Conservation (phyloP, 2,329 filamentous ascomycete species). For the Trichoderma afroharzianum region DNA sequence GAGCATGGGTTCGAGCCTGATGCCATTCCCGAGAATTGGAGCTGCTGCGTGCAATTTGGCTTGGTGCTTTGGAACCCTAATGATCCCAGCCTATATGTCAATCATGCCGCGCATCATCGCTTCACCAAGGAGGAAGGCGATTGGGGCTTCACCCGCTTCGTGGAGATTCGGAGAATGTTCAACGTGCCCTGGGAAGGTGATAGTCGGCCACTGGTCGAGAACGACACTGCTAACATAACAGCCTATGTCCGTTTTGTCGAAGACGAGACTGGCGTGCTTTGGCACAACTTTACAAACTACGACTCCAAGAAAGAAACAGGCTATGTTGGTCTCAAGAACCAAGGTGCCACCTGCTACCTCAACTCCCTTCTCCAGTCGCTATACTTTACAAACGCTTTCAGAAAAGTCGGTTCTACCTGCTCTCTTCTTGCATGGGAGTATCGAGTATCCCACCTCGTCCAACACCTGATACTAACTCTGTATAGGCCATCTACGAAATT, state of each 20-base stretch:
- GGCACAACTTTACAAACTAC: slow-evolving; percentile 91
- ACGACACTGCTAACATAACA: slow-evolving; percentile 74
- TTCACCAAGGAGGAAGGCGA: slow-evolving; percentile 96
- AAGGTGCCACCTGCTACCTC: slow-evolving; percentile 87
- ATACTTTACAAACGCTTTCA: slow-evolving; percentile 88
- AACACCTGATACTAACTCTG: slow-evolving; percentile 16
- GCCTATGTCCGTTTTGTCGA: slow-evolving; percentile 79
- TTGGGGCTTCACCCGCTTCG: slow-evolving; percentile 98
- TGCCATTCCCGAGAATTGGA: slow-evolving; percentile 85
- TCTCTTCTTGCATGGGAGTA: not conserved
- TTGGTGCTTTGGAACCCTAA: slow-evolving; percentile 92
- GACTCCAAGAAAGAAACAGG: slow-evolving; percentile 99
- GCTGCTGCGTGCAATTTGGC: slow-evolving; percentile 92
- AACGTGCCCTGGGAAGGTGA: slow-evolving; percentile 69
- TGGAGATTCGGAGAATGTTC: slow-evolving; percentile 83
- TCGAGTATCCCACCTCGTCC: too few species aligned
- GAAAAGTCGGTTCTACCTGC: slow-evolving; percentile 59
- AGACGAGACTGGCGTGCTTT: slow-evolving; percentile 82
- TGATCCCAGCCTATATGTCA: slow-evolving; percentile 78
- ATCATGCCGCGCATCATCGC: slow-evolving; percentile 85
- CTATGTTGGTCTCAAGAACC: slow-evolving; percentile 94
- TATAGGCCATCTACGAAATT: slow-evolving; percentile 90
- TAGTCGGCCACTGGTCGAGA: slow-evolving; percentile 69
- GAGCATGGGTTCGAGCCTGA: slow-evolving; percentile 83
- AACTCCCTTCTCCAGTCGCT: slow-evolving; percentile 81